Conservation (phyloP, 2,329 filamentous ascomycete species). For the Pezizomycotina sp. region DNA sequence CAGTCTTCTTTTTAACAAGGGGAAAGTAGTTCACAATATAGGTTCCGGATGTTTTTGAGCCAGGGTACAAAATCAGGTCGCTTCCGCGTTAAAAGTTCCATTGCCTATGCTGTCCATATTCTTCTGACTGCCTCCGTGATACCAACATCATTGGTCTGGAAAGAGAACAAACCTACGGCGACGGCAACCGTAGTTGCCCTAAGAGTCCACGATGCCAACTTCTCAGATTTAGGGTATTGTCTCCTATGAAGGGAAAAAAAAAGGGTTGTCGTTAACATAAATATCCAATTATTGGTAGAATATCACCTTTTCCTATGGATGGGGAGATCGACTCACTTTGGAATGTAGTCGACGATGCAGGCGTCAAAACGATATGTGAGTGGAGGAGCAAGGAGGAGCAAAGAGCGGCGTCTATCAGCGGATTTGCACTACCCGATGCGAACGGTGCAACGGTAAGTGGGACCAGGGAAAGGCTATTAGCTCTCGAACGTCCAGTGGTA, state of each 20-base stretch:
- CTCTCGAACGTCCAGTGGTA: conserved; percentile 98
- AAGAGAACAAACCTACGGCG: conserved; percentile 85
- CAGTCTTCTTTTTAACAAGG: too few relatives aligned
- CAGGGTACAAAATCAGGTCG: too few relatives aligned
- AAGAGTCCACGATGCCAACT: conserved; percentile 51
- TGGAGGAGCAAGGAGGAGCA: conserved; percentile 73
- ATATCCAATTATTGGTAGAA: too few relatives aligned
- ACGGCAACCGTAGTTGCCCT: conserved; percentile 64
- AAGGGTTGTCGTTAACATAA: too few relatives aligned
- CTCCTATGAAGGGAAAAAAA: too few relatives aligned
- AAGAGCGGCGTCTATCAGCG: conserved; percentile 68
- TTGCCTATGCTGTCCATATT: conserved; percentile 75
- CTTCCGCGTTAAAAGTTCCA: too few relatives aligned
- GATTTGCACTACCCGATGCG: conserved; percentile 79
- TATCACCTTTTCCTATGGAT: neutral
- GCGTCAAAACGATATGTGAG: conserved; percentile 78
- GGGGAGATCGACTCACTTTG: conserved; percentile 40
- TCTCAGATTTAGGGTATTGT: conserved; percentile 11
- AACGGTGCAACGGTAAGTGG: conserved; percentile 84
- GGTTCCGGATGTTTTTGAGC: conserved; percentile 43
- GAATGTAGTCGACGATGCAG: conserved; percentile 79
- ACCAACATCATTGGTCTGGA: conserved; percentile 96
- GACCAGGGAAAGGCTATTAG: conserved; percentile 58
- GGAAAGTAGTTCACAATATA: too few relatives aligned
- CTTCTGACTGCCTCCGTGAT: conserved; percentile 76